Conservation (phyloP, 768 basidiomycete species). For the Russula vinacea region DNA sequence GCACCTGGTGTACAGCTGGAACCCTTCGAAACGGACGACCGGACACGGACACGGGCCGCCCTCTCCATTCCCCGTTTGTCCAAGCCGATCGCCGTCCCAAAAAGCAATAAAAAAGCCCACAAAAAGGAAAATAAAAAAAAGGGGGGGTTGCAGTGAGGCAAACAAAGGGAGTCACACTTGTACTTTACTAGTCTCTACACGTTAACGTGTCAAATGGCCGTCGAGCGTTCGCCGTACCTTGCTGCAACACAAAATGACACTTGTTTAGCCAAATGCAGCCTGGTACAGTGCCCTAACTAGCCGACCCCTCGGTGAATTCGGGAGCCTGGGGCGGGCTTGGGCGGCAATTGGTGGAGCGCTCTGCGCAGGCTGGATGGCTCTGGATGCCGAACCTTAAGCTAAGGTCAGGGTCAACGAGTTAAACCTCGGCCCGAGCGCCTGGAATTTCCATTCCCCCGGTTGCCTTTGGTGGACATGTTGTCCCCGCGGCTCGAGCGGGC, state of each 20-base stretch:
- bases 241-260: conserved; percentile 12
- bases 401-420: conserved; percentile 23
- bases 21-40: neutral
- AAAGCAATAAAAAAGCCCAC: neutral
- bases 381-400: conserved; percentile 21
- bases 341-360: neutral
- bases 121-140: conserved; percentile 4
- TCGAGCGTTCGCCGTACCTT: neutral
- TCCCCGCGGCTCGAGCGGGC: conserved; percentile 15
- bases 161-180: conserved; percentile 11
- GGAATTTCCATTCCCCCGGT: neutral
- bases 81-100: conserved; percentile 12
- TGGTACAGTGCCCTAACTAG: neutral
- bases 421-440: neutral
- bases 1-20: neutral
- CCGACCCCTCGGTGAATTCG: neutral
- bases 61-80: conserved; percentile 19
- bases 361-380: too few species aligned
- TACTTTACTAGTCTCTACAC: conserved; percentile 3
- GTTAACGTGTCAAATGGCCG: conserved; percentile 18
- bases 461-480: neutral
- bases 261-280: conserved; percentile 19
- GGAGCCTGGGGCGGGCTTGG: neutral
- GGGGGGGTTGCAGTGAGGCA: neutral
- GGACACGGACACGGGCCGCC: neutral